phyloP scores from a whole-genome alignment of 257 asterid species.

The Solanum raphanifolium region DNA sequence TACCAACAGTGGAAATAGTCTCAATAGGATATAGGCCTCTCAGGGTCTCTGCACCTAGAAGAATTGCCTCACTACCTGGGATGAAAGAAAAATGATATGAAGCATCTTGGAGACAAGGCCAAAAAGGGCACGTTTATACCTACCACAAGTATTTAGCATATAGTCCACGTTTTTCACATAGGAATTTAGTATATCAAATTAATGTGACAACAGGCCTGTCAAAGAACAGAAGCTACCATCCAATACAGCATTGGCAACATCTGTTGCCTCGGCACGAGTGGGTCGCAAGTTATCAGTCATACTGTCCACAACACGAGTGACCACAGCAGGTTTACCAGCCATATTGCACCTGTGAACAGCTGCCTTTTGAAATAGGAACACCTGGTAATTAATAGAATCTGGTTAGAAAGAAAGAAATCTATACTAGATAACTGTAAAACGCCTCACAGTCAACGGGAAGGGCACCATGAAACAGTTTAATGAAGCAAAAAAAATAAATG shows the following conservation, averaged over 20 bases:
- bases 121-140: background rate
- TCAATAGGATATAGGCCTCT: slow-evolving; percentile 88
- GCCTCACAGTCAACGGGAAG: background rate
- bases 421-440: background rate
- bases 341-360: slow-evolving; percentile 87
- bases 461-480: background rate
- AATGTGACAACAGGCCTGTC: background rate
- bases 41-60: slow-evolving; percentile 94
- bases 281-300: slow-evolving; percentile 91
- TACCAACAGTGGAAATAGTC: slow-evolving; percentile 75
- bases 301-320: slow-evolving; percentile 94
- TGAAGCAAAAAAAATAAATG: background rate
- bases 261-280: slow-evolving; percentile 97
- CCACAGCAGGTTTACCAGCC: slow-evolving; percentile 93
- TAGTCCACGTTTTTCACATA: background rate
- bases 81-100: background rate
- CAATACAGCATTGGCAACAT: slow-evolving; percentile 90
- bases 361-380: slow-evolving; percentile 78
- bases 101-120: background rate
- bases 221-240: slow-evolving; percentile 42
- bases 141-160: background rate
- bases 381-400: slow-evolving; percentile 32
- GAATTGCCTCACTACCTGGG: slow-evolving; percentile 93
- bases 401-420: background rate
- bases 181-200: background rate